Evolutionary conservation across 768 basidiomycete genomes (phyloP).

Genomic region (Hypsizygus marmoreus): DNA sequence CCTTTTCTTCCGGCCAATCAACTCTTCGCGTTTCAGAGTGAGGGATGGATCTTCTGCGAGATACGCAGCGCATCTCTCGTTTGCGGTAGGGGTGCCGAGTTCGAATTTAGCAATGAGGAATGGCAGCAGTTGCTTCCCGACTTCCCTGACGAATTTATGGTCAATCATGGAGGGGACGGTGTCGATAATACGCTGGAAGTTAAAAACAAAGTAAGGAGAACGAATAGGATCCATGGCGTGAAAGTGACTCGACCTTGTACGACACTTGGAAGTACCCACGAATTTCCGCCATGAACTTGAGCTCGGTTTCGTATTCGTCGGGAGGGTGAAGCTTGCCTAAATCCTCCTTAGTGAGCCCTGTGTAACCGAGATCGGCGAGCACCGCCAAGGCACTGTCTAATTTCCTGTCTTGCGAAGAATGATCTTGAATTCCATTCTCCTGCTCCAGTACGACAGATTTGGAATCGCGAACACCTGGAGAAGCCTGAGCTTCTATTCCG

Average conservation of each 20-base stretch:
- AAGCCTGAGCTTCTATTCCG: no score
- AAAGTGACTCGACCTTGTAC: constrained; percentile 33
- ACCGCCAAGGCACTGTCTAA: constrained; percentile 21
- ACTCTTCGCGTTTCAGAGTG: constrained; percentile 28
- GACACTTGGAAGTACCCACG: constrained; percentile 47
- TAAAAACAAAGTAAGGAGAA: background rate
- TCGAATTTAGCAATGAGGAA: constrained; percentile 34
- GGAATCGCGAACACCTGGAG: no score
- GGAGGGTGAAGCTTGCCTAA: constrained; percentile 30
- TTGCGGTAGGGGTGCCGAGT: constrained; percentile 30
- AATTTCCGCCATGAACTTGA: constrained; percentile 41
- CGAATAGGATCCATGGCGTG: no score
- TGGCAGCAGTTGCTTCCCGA: constrained; percentile 28
- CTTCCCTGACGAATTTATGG: constrained; percentile 28
- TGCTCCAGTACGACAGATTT: no score
- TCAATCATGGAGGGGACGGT: constrained; percentile 34
- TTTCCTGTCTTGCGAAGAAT: background rate
- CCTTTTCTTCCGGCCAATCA: constrained; percentile 30
- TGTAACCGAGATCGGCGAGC: constrained; percentile 30
- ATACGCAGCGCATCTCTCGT: constrained; percentile 36
- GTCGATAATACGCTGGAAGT: constrained; percentile 43
- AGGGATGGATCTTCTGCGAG: constrained; percentile 45
- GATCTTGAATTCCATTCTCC: no score
- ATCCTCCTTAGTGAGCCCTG: constrained; percentile 26
- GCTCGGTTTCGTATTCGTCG: constrained; percentile 41